phyloP scores from a whole-genome alignment of 352 stramenopile genomes.

The Phytophthora kernoviae region DNA sequence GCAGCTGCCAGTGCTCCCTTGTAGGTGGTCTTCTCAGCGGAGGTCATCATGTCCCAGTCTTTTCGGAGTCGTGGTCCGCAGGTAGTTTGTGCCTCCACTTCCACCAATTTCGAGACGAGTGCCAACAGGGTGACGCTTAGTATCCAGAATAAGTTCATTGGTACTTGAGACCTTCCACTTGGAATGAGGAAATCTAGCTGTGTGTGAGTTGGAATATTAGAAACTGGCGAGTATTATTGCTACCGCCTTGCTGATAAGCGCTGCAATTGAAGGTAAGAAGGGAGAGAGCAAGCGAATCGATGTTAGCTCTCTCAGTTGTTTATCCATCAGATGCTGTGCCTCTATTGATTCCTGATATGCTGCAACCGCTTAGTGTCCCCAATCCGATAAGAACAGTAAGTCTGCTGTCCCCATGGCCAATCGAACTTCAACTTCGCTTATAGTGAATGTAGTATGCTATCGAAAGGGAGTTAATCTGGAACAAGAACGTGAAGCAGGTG shows the following conservation, averaged over 20 bases:
- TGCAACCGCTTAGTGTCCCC: neutral
- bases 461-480: neutral
- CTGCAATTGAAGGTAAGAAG: too few relatives aligned
- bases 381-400: neutral
- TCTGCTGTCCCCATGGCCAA: neutral
- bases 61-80: conserved; percentile 53
- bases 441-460: conserved; percentile 1
- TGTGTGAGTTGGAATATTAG: too few relatives aligned
- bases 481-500: neutral
- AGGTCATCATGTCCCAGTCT: conserved; percentile 50
- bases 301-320: too few relatives aligned
- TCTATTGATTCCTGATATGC: too few relatives aligned
- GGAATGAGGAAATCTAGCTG: too few relatives aligned
- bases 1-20: conserved; percentile 42
- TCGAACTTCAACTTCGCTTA: neutral
- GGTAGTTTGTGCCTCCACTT: conserved; percentile 17
- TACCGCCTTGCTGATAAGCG: too few relatives aligned
- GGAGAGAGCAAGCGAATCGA: too few relatives aligned
- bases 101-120: conserved; percentile 5
- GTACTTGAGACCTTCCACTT: too few relatives aligned
- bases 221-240: too few relatives aligned
- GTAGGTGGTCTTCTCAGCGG: conserved; percentile 54
- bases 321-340: too few relatives aligned
- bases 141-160: conserved; percentile 33
- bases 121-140: conserved; percentile 19